Base-by-base conservation (phyloP, 2,329 filamentous ascomycete species). In the Cercospora canescens region DNA sequence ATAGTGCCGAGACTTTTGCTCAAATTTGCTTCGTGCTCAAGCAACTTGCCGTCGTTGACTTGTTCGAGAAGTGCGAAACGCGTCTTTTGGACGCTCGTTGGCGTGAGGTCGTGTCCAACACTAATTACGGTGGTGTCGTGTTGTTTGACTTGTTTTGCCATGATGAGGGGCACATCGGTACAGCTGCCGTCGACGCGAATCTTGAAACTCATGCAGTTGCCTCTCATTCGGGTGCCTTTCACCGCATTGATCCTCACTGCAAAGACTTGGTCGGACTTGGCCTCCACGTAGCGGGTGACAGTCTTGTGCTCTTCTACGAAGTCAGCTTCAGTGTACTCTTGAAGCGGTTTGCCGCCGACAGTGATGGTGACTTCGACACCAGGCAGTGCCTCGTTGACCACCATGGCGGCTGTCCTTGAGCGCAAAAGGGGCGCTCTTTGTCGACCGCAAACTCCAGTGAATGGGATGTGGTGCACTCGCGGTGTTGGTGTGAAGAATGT, bases 241-340 rank as follows among this genome's bases (percentile, higher is more conserved):
- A 21, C n/a, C 8, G 64, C 39, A 9, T 60, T 67, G 32, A 68
- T 48, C 24, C 50, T 39, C 11, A 75, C 62, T 9, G 61, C 60
- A 58, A 73, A 75, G 26, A n/a, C 50, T 34, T 70, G 59, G n/a
- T 58, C 68, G 9, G 65, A 56, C 1, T 54, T 56, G 6, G 66
- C 70, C 50, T 72, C 70, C 35, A 75, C 62, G 64, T 73, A 75
- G 12, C 67, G 66, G 5, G 66, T 73, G 11, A 67, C 60, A 0
- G 67, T 70, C 32, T 63, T 58, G 11, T 39, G 24, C 14, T 65
- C 39, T 14, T 68, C 61, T 16, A 64, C 60, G 2, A 21, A 28
- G 6, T 69, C 58, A 1, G 48, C 7, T 14, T 72, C 70, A 6
- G 37, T 62, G 55, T 74, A 66, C 52, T 75, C 73, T 26, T 63